Base-by-base conservation (phyloP, 768 basidiomycete species). In the Lepiota brunneoincarnata region DNA sequence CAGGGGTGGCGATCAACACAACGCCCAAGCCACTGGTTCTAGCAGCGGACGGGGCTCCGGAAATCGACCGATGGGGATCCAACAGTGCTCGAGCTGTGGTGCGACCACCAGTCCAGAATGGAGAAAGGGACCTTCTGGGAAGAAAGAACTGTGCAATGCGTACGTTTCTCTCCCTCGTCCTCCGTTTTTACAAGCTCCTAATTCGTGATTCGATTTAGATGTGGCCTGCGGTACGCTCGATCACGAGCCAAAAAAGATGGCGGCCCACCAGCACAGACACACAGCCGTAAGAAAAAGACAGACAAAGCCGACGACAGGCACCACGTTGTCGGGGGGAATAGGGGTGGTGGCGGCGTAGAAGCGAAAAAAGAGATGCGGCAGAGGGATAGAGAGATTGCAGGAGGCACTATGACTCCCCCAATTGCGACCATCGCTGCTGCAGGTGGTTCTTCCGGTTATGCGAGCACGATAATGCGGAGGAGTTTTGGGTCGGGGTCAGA, bases 91-190 rank as follows among this genome's bases (percentile, higher is more conserved):
- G 18, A 90, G 87, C 65, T 94, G 92, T 70, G 88, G 85, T 69
- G 85, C 78, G 10, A 91, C 86, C 6, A 78, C 80, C 6, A 93
- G 91, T 64, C 92, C 92, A 0, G 92, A 94, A 68, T 94, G 92
- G 92, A 75, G 92, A 65, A 94, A 94, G 69, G 92, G 92, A 17
- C 90, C 91, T 49, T 91, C 82, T 62, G 92, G 92, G 23, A 88
- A 89, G 69, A 94, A 94, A 71, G 91, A 94, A 67, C 76, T 94
- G 23, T 94, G 92, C 68, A 94, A 94, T 73, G 92, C 92, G 87
- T 93, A 71, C 75, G 89, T 80, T 58, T 57, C 49, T 54, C 49
- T 37, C n/a, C 18, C 18, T 2, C 2, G 9, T 3, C 42, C 39
- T 51, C 51, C 26, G 38, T 45, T 56, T 56, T 45, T 40, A 48